A percentile compares a stretch with the other conserved stretches of the same genome.
Evolutionary conservation across 192 early-diverging fungal species (phyloP).

Genomic region (Gorgonomyces haynaldii): DNA sequence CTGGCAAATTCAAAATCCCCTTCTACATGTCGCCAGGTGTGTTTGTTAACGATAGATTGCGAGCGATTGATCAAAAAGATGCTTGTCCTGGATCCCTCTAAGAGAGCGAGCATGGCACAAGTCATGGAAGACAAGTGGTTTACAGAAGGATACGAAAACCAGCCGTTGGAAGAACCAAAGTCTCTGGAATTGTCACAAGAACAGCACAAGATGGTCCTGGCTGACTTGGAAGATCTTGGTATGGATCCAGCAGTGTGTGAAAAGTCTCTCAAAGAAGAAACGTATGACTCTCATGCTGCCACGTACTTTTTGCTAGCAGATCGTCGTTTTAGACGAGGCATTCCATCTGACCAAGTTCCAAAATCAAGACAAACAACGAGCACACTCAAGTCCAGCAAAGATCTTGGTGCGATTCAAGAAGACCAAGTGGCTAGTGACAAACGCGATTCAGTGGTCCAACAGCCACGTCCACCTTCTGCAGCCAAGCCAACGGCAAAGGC

Average conservation of each 20-base stretch:
- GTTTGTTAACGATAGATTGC: conserved; percentile 27
- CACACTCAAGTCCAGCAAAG: too few relatives aligned
- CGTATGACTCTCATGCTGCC: conserved; percentile 42
- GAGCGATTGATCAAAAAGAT: conserved; percentile 44
- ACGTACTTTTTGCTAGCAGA: conserved; percentile 48
- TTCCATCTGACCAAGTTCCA: too few relatives aligned
- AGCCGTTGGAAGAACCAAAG: conserved; percentile 10
- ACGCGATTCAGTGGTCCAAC: too few relatives aligned
- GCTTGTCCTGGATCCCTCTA: conserved; percentile 42
- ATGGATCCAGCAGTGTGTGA: conserved; percentile 28
- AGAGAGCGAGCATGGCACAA: conserved; percentile 40
- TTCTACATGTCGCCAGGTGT: conserved; percentile 51
- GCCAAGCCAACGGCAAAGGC: too few relatives aligned
- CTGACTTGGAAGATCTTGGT: conserved; percentile 46
- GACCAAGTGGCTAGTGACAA: too few relatives aligned
- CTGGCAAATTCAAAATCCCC: conserved; percentile 46
- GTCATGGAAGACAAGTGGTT: conserved; percentile 46
- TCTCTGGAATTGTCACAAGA: conserved; percentile 24
- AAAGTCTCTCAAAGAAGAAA: conserved; percentile 35
- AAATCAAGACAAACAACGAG: too few relatives aligned
- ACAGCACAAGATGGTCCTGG: conserved; percentile 31
- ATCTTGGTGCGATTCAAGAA: too few relatives aligned
- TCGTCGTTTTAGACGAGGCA: conserved; percentile 9
- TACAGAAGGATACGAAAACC: conserved; percentile 37
- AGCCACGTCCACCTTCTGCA: too few relatives aligned